These are phyloP conservation scores for Lasiodiplodia hormozganensis DNA, from an alignment of 2,329 filamentous ascomycete genomes.

Conservation along the genomic window DNA sequence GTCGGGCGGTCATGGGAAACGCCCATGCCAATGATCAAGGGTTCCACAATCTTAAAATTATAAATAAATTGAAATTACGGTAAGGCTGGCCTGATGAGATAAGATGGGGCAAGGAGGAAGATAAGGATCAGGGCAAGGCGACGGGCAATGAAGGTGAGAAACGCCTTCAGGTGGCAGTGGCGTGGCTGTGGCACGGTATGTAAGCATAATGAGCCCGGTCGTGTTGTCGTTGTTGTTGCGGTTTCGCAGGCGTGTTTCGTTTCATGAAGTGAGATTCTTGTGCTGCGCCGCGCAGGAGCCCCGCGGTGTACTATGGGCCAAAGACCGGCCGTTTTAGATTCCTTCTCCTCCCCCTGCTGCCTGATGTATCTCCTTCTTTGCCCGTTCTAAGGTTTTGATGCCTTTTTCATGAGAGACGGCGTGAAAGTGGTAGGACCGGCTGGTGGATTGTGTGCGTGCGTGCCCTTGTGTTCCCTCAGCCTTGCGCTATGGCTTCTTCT, in stretches of 20 bases:
- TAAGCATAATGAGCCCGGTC: background rate
- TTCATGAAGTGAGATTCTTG: constrained; percentile 3
- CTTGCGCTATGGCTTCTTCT: background rate
- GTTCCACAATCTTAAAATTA: background rate
- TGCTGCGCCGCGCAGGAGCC: background rate
- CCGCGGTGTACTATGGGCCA: background rate
- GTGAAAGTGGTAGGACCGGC: background rate
- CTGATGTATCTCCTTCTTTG: background rate
- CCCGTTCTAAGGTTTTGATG: background rate
- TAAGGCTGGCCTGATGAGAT: background rate
- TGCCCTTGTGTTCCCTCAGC: background rate
- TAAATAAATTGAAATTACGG: background rate
- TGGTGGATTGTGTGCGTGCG: background rate
- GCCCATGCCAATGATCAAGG: background rate
- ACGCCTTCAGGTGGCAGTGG: background rate
- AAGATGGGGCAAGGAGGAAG: background rate
- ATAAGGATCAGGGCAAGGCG: background rate
- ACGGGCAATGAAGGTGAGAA: background rate
- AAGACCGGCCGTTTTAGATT: background rate
- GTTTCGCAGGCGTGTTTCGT: constrained; percentile 9
- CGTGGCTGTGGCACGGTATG: constrained; percentile 6
- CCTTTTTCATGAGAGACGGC: background rate
- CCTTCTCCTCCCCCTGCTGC: background rate
- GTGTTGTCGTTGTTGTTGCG: background rate
- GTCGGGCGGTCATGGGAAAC: background rate